Base-by-base conservation (phyloP, 345 rosid species). In the Geranium brycei region DNA sequence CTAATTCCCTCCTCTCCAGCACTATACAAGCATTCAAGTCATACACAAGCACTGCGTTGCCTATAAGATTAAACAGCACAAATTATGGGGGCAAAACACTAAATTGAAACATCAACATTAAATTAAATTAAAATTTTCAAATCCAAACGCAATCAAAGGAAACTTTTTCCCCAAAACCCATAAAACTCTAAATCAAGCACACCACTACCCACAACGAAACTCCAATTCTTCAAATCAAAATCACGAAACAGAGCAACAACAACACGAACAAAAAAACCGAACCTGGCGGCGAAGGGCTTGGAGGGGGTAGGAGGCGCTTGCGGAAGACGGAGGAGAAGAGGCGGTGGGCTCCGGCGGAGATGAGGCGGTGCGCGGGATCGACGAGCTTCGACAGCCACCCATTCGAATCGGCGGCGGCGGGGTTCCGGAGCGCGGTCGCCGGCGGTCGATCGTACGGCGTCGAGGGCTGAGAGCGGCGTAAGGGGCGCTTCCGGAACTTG, bases 321-420 rank as follows among this genome's bases (percentile, higher is more conserved):
- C 79, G 84, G 62, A 88, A 88, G 17, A 90, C 74, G 3, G 96
- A 90, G 28, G 77, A 82, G 62, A 85, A 91, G 17, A 93, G 85
- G 75, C 69, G 78, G 59, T 87, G 83, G 62, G 99, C 99, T 62
- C 95, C 69, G n/a, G 85, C 78, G 51, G 86, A 61, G 64, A 93
- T 81, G 60, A 93, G 83, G 66, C 84, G 67, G 68, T 87, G 97
- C 10, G 97, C 96, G 64, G 97, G 99, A 85, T 90, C 92, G 73
- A 93, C 85, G 67, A 93, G 59, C 79, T 82, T 93, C 71, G 96
- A 79, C 30, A 93, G 41, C 99, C 97, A 93, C 4, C 93, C 86
- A 67, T 78, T 73, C 4, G 51, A 64, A 23, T 23, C 28, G 62
- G 56, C 64, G 18, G 60, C 74, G 75, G 67, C 63, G 55, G 86